Percentiles rank a stretch among this genome's conserved stretches.
These are phyloP conservation scores for Ophiostoma novo-ulmi DNA, from an alignment of 2,329 filamentous ascomycete genomes.

Conservation along the genomic window DNA sequence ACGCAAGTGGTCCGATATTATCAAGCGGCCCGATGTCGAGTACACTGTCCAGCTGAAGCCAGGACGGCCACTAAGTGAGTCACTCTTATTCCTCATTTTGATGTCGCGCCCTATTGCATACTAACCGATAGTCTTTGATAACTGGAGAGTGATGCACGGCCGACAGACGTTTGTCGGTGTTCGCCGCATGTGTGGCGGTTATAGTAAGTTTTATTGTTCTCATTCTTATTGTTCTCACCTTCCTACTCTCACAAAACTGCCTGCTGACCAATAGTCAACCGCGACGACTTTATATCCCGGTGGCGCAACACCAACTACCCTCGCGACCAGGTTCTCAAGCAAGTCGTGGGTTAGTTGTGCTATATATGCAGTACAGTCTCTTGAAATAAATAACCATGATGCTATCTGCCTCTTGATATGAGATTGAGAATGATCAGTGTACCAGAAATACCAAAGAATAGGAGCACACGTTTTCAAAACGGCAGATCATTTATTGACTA, in stretches of 20 bases:
- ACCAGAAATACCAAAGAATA: no score
- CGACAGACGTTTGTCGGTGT: constrained; percentile 76
- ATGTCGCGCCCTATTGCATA: neutral
- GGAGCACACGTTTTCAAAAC: neutral
- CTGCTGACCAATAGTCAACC: constrained; percentile 53
- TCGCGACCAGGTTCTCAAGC: constrained; percentile 41
- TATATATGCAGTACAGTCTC: neutral
- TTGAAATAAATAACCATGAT: neutral
- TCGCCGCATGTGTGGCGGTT: constrained; percentile 83
- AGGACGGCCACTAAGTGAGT: constrained; percentile 68
- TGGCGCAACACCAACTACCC: constrained; percentile 66
- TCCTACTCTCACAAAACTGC: neutral
- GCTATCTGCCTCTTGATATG: neutral
- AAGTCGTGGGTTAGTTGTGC: constrained; percentile 30
- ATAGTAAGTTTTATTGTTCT: constrained; percentile 56
- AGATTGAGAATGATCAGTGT: no score
- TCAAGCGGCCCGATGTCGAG: constrained; percentile 60
- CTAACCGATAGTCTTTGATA: constrained; percentile 70
- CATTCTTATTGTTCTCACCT: neutral
- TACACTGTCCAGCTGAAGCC: constrained; percentile 79
- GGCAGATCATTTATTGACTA: neutral
- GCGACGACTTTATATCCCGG: constrained; percentile 74
- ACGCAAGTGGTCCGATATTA: constrained; percentile 63
- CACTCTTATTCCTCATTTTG: neutral
- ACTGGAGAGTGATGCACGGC: constrained; percentile 91